Conservation (phyloP, 2,329 filamentous ascomycete genomes). For the Diaporthe amygdali region DNA sequence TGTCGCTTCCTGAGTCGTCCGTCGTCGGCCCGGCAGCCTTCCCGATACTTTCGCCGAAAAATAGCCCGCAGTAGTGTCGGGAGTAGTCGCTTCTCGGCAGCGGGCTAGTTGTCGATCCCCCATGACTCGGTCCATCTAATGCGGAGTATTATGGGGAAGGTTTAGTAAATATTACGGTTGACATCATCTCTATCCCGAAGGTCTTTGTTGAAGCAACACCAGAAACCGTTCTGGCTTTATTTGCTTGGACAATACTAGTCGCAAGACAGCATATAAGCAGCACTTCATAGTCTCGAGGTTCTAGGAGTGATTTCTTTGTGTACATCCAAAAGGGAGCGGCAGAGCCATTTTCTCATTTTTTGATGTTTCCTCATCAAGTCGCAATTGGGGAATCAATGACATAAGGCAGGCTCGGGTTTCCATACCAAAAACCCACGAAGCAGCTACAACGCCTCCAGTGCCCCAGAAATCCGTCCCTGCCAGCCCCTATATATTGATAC, state of each 20-base stretch:
- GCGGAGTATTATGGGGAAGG: not conserved
- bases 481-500: conserved; percentile 24
- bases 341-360: conserved; percentile 7
- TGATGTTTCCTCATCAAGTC: not conserved
- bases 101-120: conserved; percentile 12
- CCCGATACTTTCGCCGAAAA: conserved; percentile 23
- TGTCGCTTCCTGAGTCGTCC: conserved; percentile 6
- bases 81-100: conserved; percentile 14
- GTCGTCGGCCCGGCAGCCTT: conserved; percentile 19
- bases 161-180: conserved; percentile 3
- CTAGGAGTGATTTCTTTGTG: not conserved
- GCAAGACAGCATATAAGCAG: not conserved
- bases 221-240: not conserved
- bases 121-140: conserved; percentile 13
- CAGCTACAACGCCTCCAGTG: conserved; percentile 16
- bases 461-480: conserved; percentile 1
- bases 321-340: conserved; percentile 3
- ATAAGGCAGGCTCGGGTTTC: not conserved
- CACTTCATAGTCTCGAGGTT: not conserved
- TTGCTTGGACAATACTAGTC: not conserved
- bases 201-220: not conserved
- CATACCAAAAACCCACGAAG: not conserved
- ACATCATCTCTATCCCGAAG: not conserved
- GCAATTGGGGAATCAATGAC: not conserved
- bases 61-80: conserved; percentile 20